These are phyloP conservation scores for Oenanthe javanica DNA, from an alignment of 140 eudicot species.

Conservation along the genomic window DNA sequence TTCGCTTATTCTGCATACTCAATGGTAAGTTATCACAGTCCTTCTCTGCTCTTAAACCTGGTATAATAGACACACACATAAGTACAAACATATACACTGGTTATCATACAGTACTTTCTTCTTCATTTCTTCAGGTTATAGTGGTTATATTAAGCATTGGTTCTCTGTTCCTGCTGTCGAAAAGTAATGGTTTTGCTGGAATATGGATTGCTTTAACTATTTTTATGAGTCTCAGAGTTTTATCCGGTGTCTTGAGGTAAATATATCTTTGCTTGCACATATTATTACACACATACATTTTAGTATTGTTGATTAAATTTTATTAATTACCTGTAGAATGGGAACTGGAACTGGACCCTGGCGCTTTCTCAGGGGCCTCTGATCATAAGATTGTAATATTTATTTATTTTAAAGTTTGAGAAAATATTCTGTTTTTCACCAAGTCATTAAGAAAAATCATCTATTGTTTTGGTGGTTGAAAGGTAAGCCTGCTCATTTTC, in stretches of 20 bases:
- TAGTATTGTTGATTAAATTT: neutral
- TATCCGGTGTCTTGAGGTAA: conserved; percentile 77
- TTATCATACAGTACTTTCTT: neutral
- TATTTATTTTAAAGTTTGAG: too few species aligned
- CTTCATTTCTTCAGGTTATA: conserved; percentile 28
- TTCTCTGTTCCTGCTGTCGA: conserved; percentile 37
- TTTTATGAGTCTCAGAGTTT: conserved; percentile 52
- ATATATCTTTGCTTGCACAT: neutral
- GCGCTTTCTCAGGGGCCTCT: conserved; percentile 9
- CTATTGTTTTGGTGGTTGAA: too few species aligned
- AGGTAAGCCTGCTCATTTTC: too few species aligned
- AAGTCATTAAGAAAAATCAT: too few species aligned
- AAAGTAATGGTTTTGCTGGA: conserved; percentile 49
- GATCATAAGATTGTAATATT: too few species aligned
- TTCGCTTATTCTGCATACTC: conserved; percentile 86
- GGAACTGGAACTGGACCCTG: conserved; percentile 23
- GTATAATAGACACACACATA: neutral
- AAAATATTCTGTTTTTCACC: too few species aligned
- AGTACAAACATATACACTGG: neutral
- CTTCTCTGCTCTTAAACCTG: neutral
- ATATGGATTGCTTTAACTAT: conserved; percentile 73
- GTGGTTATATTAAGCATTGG: conserved; percentile 52
- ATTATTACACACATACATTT: neutral
- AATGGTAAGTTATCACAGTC: conserved; percentile 39
- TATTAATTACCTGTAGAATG: conserved; percentile 2